Evolutionary conservation across 495 filamentous ascomycete genomes (phyloP).

Genomic region (Penicillium simplicissimum): DNA sequence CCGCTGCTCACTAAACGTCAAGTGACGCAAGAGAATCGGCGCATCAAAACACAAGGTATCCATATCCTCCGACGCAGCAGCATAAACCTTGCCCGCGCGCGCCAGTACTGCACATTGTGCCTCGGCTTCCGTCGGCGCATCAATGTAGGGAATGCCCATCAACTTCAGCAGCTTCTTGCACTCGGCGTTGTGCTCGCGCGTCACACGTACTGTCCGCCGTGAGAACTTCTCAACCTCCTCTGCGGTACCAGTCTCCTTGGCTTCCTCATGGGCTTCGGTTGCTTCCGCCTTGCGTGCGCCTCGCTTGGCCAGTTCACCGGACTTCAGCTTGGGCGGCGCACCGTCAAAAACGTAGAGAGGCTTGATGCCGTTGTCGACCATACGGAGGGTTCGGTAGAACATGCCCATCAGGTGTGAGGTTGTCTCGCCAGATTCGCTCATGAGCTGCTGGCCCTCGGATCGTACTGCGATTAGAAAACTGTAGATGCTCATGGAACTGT

Average conservation of each 20-base stretch:
- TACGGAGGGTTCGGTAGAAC: conserved; percentile 98
- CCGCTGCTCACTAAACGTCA: conserved; percentile 94
- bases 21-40: conserved; percentile 85
- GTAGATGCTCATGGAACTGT: conserved; percentile 97
- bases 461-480: conserved; percentile 97
- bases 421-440: conserved; percentile 88
- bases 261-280: conserved; percentile 83
- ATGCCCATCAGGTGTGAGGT: conserved; percentile 98
- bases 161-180: conserved; percentile 86
- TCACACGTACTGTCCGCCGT: conserved; percentile 91
- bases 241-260: conserved; percentile 94
- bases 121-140: conserved; percentile 95
- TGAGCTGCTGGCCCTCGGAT: conserved; percentile 93
- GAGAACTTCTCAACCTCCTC: conserved; percentile 98
- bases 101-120: conserved; percentile 93
- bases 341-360: conserved; percentile 98
- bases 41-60: conserved; percentile 95
- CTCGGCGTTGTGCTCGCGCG: conserved; percentile 91
- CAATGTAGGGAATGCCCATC: conserved; percentile 95
- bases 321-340: conserved; percentile 94
- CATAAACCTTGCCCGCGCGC: conserved; percentile 91
- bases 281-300: conserved; percentile 90
- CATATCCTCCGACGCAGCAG: conserved; percentile 97
- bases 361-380: conserved; percentile 98
- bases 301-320: conserved; percentile 91